Evolutionary conservation across 2,329 filamentous ascomycete species (phyloP).

Genomic region (Cladobotryum protrusum): DNA sequence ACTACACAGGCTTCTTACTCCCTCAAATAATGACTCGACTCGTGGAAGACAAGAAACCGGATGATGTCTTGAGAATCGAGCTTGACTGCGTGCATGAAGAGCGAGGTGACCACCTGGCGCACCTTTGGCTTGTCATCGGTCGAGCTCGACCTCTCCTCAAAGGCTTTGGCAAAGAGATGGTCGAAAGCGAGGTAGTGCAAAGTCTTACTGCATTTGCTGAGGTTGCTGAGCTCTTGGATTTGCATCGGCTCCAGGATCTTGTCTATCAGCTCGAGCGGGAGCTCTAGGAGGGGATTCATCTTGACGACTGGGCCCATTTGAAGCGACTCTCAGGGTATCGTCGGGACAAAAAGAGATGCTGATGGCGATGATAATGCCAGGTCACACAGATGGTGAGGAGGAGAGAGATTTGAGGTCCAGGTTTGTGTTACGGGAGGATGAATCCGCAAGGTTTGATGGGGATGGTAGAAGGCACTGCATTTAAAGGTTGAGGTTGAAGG

Average conservation of each 20-base stretch:
- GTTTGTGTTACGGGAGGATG: too few species aligned
- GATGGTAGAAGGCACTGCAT: too few species aligned
- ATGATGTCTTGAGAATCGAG: conserved; percentile 5
- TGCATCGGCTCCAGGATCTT: not conserved
- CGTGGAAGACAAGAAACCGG: conserved; percentile 4
- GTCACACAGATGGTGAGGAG: too few species aligned
- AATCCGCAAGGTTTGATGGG: too few species aligned
- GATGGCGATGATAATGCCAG: too few species aligned
- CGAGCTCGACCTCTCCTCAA: not conserved
- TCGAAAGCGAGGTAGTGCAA: conserved; percentile 2
- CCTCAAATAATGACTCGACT: conserved; percentile 1
- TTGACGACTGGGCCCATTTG: not conserved
- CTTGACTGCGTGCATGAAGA: conserved; percentile 4
- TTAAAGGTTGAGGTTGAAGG: too few species aligned
- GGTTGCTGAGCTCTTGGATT: not conserved
- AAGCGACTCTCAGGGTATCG: not conserved
- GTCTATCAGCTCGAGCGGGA: conserved; percentile 2
- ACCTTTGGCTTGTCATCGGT: not conserved
- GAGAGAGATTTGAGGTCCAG: too few species aligned
- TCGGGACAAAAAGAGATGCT: not conserved
- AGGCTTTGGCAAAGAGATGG: not conserved
- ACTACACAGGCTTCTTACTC: conserved; percentile 1
- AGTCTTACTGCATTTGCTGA: not conserved
- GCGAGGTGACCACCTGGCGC: not conserved
- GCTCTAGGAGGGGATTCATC: not conserved